Evolutionary conservation across 163 green algal genomes (phyloP), one percentile per base, ranked within the genome.

Genomic region (Chlorella variabilis): DNA sequence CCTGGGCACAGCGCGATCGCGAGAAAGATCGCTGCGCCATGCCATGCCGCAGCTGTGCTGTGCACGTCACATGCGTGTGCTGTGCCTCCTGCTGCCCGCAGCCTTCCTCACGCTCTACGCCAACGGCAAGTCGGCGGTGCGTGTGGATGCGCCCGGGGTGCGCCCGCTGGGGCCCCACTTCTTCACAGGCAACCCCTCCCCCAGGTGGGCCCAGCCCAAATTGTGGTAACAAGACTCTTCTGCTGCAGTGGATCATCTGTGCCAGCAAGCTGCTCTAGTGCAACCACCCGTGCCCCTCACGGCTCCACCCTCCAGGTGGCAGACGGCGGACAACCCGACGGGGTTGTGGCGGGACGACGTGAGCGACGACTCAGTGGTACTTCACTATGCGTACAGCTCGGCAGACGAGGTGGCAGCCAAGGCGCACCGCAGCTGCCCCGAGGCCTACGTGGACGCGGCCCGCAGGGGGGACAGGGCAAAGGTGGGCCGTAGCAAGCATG

Each of bases 101-200:
- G 75, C 67, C 29, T 90, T 87, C 71, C 80, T 94, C 21, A 59
- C 84, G 15, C 78, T 94, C 9, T 94, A 94, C 81, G 89, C 88
- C 18, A 94, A 94, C 76, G 85, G 90, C 74, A 94, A 94, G 78
- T 84, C 67, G 13, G 90, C 90, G 7, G 90, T 92, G 45, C 75
- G 90, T 48, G 83, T 93, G 34, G 83, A 91, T 33, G 87, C 85
- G 1, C 68, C 70, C 4, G 86, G 89, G 20, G 83, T 91, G 27
- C 70, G 66, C 0, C 85, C 90, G 29, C 54, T 82, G 23, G 90
- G 90, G 0, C 90, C 90, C 27, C 90, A 94, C 77, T 90, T 90
- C 41, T 94, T 92, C 71, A 39, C 71, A 0, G 90, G 90, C 1
- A 34, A 76, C 42, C 34, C 73, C 31, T 90, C 87, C 1, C 71